Percentiles rank a stretch among this genome's conserved stretches.
These are phyloP conservation scores for Triticum timopheevii DNA, from an alignment of 176 grass and related monocot genomes.

Conservation along the genomic window DNA sequence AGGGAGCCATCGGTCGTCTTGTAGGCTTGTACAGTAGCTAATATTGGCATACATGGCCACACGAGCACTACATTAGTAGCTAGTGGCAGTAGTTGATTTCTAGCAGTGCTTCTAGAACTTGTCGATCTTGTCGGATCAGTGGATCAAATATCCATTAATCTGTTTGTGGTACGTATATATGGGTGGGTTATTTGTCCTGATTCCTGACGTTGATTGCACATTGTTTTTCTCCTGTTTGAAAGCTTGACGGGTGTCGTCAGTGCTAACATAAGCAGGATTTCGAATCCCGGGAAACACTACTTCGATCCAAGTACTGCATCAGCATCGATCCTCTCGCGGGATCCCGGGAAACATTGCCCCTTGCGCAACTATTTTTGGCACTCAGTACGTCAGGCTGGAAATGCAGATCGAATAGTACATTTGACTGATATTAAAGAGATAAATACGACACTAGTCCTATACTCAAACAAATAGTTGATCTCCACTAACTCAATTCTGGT, in stretches of 20 bases:
- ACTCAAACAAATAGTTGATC: no score
- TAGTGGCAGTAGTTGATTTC: no score
- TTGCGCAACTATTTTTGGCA: neutral
- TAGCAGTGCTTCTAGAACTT: neutral
- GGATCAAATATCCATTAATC: neutral
- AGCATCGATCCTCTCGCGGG: neutral
- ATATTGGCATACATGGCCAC: neutral
- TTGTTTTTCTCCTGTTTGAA: neutral
- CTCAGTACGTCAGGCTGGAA: neutral
- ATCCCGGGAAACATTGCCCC: neutral
- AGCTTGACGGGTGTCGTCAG: neutral
- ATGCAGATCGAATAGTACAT: neutral
- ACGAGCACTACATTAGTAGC: no score
- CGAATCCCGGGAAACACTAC: neutral
- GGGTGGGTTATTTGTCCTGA: neutral
- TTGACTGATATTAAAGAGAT: no score
- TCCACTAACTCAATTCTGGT: no score
- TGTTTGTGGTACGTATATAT: neutral
- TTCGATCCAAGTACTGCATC: neutral
- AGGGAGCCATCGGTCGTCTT: neutral
- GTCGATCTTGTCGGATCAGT: neutral
- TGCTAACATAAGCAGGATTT: slow-evolving; percentile 19
- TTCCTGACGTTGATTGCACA: neutral
- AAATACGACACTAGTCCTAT: no score
- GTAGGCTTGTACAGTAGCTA: neutral